Evolutionary conservation across 1,284 basidiomycete genomes (phyloP).

Genomic region (Clitocybe nebularis): DNA sequence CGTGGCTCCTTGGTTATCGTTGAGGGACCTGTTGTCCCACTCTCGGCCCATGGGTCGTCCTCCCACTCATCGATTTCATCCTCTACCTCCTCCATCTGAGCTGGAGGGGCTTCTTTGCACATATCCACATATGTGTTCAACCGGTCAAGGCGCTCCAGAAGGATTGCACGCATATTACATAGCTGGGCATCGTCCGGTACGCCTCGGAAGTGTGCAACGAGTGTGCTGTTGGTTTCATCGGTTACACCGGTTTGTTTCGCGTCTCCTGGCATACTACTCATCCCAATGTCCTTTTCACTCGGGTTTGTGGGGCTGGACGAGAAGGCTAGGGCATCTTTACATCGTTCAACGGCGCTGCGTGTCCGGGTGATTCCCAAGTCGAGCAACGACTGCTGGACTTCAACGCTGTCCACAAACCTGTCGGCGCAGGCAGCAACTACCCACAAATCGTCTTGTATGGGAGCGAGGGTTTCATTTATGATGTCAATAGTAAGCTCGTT

Average conservation of each 20-base stretch:
- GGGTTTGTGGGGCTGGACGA: constrained; percentile 13
- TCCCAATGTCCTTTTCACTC: no score
- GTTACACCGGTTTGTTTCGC: constrained; percentile 13
- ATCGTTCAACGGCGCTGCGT: constrained; percentile 41
- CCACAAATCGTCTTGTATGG: constrained; percentile 66
- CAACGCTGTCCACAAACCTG: constrained; percentile 55
- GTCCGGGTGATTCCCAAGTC: constrained; percentile 62
- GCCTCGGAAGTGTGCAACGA: constrained; percentile 47
- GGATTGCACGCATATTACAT: constrained; percentile 55
- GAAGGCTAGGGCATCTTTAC: constrained; percentile 31
- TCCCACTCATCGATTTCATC: constrained; percentile 57
- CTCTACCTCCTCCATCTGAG: constrained; percentile 27
- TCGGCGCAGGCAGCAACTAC: constrained; percentile 68
- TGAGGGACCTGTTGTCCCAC: constrained; percentile 25
- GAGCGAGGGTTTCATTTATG: constrained; percentile 46
- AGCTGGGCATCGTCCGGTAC: constrained; percentile 57
- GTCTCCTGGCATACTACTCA: neutral
- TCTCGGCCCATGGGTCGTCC: constrained; percentile 80
- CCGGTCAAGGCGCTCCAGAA: constrained; percentile 61
- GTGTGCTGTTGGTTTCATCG: constrained; percentile 26
- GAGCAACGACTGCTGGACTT: constrained; percentile 54
- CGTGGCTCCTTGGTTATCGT: constrained; percentile 18
- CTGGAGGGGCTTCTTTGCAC: constrained; percentile 34
- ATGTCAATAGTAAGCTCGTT: constrained; percentile 47
- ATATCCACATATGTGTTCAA: constrained; percentile 67